Evolutionary conservation across 768 basidiomycete genomes (phyloP).

Genomic region (Agrocybe chaxingu): DNA sequence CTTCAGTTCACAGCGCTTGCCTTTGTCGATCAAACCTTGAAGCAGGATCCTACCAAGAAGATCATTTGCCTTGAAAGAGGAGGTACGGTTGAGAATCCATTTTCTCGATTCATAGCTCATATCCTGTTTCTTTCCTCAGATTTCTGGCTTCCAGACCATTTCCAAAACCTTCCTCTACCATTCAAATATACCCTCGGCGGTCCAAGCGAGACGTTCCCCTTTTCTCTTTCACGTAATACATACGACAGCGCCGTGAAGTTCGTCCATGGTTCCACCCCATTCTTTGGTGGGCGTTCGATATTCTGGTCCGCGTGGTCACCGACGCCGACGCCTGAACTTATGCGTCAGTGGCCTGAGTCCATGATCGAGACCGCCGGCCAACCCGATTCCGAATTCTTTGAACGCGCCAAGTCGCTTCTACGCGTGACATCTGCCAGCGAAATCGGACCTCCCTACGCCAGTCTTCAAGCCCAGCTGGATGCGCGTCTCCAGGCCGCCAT

Average conservation of each 20-base stretch:
- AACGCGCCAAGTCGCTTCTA: conserved; percentile 1
- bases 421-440: conserved; percentile 1
- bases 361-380: conserved; percentile 1
- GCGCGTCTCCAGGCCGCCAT: neutral
- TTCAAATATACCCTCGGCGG: conserved; percentile 4
- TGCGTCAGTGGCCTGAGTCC: conserved; percentile 5
- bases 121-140: neutral
- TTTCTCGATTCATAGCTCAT: neutral
- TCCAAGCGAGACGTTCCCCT: conserved; percentile 5
- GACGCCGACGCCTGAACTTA: conserved; percentile 4
- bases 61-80: conserved; percentile 8
- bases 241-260: conserved; percentile 2
- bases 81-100: neutral
- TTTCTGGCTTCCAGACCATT: conserved; percentile 10
- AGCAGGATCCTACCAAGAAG: conserved; percentile 6
- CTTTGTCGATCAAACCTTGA: conserved; percentile 7
- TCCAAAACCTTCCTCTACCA: conserved; percentile 9
- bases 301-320: conserved; percentile 14
- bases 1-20: conserved; percentile 5
- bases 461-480: conserved; percentile 1
- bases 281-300: conserved; percentile 11
- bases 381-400: conserved; percentile 1
- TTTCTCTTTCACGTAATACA: neutral
- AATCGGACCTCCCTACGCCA: conserved; percentile 1
- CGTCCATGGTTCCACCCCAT: conserved; percentile 7